A percentile compares a stretch with the other conserved stretches of the same genome.
Conservation (phyloP, 2,329 filamentous ascomycete genomes). For the Trichoderma afroharzianum region DNA sequence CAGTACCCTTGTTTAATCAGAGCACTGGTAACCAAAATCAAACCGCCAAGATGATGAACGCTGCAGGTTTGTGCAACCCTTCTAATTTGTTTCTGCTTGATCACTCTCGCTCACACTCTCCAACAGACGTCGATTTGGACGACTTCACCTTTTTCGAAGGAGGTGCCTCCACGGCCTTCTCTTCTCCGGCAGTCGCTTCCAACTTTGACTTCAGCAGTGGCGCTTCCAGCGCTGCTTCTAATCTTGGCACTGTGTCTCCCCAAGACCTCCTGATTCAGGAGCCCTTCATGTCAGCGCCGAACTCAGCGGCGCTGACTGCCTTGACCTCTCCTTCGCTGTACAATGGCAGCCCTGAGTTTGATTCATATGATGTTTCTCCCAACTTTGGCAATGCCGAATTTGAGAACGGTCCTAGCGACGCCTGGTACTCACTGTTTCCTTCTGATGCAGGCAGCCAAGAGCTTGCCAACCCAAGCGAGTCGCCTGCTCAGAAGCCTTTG, state of each 20-base stretch:
- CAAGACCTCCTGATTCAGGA: constrained; percentile 73
- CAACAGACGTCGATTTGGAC: constrained; percentile 51
- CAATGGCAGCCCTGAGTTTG: constrained; percentile 72
- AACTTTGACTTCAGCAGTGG: constrained; percentile 50
- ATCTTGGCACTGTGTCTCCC: constrained; percentile 74
- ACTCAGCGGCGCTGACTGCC: constrained; percentile 76
- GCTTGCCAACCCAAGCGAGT: constrained; percentile 35
- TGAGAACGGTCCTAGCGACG: constrained; percentile 44
- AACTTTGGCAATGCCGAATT: constrained; percentile 63
- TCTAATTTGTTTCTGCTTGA: neutral
- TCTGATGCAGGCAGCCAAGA: constrained; percentile 36
- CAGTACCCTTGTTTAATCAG: constrained; percentile 69
- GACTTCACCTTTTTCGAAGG: constrained; percentile 57
- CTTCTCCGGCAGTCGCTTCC: constrained; percentile 49
- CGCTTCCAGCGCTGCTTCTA: constrained; percentile 48
- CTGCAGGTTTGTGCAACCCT: constrained; percentile 33
- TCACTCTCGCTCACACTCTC: constrained; percentile 27
- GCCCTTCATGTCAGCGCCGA: constrained; percentile 70
- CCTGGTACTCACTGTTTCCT: constrained; percentile 75
- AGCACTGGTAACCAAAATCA: constrained; percentile 51
- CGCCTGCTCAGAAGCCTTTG: constrained; percentile 43
- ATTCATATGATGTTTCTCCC: constrained; percentile 74
- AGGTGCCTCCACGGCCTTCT: constrained; percentile 48
- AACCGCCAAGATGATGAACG: constrained; percentile 44
- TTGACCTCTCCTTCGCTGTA: constrained; percentile 80